A percentile compares a stretch with the other conserved stretches of the same genome.
phyloP scores from a whole-genome alignment of 2,329 filamentous ascomycete genomes.

The Ascochyta rabiei region DNA sequence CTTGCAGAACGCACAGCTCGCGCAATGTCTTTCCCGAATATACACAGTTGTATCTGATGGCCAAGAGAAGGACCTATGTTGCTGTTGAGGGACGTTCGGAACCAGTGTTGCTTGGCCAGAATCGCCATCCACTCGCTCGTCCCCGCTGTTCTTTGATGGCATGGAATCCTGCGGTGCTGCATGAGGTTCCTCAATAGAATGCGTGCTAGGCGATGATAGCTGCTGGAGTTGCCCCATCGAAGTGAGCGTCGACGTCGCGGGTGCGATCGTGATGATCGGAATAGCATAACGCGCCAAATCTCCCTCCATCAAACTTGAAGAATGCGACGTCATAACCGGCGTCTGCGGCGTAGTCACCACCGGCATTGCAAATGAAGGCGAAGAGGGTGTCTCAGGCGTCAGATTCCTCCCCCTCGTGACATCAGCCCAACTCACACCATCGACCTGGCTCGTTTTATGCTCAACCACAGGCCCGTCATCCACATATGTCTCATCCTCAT shows the following conservation, averaged over 20 bases:
- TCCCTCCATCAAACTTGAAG: background rate
- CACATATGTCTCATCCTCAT: background rate
- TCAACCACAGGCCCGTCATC: background rate
- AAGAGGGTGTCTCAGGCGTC: background rate
- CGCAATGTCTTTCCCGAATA: constrained; percentile 15
- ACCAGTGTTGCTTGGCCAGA: background rate
- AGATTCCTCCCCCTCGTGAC: background rate
- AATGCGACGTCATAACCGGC: background rate
- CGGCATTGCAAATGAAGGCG: background rate
- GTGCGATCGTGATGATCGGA: background rate
- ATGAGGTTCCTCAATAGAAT: background rate
- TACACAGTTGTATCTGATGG: constrained; percentile 8
- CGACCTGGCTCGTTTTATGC: background rate
- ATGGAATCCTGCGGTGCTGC: background rate
- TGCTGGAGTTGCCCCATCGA: background rate
- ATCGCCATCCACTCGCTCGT: background rate
- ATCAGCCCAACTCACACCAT: constrained; percentile 1
- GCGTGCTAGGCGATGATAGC: background rate
- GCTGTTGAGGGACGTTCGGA: background rate
- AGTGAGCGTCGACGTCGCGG: background rate
- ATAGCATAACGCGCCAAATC: background rate
- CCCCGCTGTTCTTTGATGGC: background rate
- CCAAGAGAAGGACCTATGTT: background rate
- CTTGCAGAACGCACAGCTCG: constrained; percentile 20
- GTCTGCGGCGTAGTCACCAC: background rate